Conservation (phyloP, 768 basidiomycete genomes). For the Peribolospora baueri region DNA sequence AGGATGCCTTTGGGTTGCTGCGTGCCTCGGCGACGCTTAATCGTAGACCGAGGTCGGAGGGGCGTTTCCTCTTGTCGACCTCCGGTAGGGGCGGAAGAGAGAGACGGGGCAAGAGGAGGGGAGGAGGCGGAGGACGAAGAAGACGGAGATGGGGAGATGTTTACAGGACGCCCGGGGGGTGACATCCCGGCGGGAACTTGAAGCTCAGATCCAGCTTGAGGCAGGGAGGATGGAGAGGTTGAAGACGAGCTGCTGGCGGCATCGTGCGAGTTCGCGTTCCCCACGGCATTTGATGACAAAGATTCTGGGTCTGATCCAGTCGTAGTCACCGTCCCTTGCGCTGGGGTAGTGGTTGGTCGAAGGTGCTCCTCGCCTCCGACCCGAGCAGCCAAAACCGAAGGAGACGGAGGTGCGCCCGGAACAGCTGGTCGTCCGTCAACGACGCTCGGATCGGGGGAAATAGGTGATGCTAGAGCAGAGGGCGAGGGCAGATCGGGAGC, state of each 20-base stretch:
- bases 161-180: neutral
- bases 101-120: neutral
- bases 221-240: neutral
- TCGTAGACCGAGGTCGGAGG: too few species aligned
- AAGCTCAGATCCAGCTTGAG: neutral
- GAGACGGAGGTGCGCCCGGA: neutral
- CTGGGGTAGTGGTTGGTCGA: neutral
- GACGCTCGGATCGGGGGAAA: too few species aligned
- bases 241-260: neutral
- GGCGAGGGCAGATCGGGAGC: too few species aligned
- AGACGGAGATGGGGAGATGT: neutral
- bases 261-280: neutral
- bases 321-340: too few species aligned
- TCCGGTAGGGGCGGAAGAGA: neutral
- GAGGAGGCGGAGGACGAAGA: neutral
- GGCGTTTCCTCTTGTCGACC: too few species aligned
- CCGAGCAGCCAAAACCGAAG: neutral
- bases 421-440: too few species aligned
- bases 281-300: neutral
- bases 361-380: neutral
- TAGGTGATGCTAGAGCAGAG: too few species aligned
- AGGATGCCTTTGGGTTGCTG: constrained; percentile 9
- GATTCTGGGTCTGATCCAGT: too few species aligned
- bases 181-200: neutral
- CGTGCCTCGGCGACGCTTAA: neutral